Base-by-base conservation (phyloP, 208 protist species). In the Trypanosoma lewisi region DNA sequence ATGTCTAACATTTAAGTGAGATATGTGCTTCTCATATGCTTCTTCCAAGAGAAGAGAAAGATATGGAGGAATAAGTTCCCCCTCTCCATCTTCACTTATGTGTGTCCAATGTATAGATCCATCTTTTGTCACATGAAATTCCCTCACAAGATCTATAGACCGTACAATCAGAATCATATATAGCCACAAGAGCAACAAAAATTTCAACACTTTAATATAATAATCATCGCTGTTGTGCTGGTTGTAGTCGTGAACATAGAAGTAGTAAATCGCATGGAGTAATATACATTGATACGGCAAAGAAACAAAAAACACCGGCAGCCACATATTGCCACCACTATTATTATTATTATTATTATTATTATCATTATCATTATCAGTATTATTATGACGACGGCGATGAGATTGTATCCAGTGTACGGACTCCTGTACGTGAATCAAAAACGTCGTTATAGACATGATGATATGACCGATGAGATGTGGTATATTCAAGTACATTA, bases 21-120 rank as follows among this genome's bases (percentile, higher is more conserved):
- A 57, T 33, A 82, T 49, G 25, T 80, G 45, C 33, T 75, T 67
- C 59, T 89, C 79, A 67, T 89, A 83, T 11, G 73, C 78, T 53
- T 85, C 70, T 75, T 95, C 85, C 42, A 95, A 68, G 34, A 93
- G 19, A 28, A 77, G 80, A 25, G 85, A 77, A 25, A 95, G 57
- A 14, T 69, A 72, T 8, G 85, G 83, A 52, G 75, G 52, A 42
- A 93, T 54, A 23, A 82, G 64, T 19, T n/a, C n/a, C n/a, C n/a
- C n/a, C n/a, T n/a, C n/a, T n/a, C 17, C 70, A 33, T 50, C 39
- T 37, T 61, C 49, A 21, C 67, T 36, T 36, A 59, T 58, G 25
- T 81, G 64, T 51, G 56, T 71, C 86, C 85, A 93, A 64, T 83
- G 74, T 28, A 95, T 85, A 0, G 75, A 87, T 47, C 83, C 85